These are phyloP conservation scores for Neurospora crassa DNA, from an alignment of 2,329 filamentous ascomycete genomes.

Conservation along the genomic window DNA sequence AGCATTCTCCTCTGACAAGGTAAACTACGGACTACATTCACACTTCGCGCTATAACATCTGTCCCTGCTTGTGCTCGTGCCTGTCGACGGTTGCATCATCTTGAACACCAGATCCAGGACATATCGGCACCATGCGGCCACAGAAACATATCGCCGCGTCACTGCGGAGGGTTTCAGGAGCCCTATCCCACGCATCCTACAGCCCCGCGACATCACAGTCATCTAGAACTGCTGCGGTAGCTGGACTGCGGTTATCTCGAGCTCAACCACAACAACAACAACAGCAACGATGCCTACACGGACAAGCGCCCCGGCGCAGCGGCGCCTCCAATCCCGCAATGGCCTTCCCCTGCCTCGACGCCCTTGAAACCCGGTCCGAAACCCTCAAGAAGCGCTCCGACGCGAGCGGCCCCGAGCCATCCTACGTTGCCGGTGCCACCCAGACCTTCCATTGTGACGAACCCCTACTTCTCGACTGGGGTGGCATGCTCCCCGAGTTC, in stretches of 20 bases:
- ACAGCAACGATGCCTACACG: slow-evolving; percentile 13
- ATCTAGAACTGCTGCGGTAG: neutral
- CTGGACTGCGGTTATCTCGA: neutral
- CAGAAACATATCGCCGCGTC: neutral
- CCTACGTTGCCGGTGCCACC: slow-evolving; percentile 85
- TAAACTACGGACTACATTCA: neutral
- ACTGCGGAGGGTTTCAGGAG: neutral
- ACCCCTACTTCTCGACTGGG: slow-evolving; percentile 84
- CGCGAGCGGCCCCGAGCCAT: slow-evolving; percentile 77
- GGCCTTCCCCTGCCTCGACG: slow-evolving; percentile 84
- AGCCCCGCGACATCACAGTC: neutral
- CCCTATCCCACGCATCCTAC: neutral
- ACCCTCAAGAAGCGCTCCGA: slow-evolving; percentile 51
- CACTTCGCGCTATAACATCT: neutral
- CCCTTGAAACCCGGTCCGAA: slow-evolving; percentile 67
- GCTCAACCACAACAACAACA: neutral
- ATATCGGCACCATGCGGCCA: neutral
- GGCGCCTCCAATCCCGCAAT: slow-evolving; percentile 68
- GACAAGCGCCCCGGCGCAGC: slow-evolving; percentile 13
- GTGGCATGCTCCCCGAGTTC: slow-evolving; percentile 81
- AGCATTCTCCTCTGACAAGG: neutral
- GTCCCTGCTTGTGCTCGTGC: neutral
- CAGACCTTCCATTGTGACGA: slow-evolving; percentile 64
- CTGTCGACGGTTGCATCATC: neutral
- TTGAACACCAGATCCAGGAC: neutral